A percentile compares a stretch with the other conserved stretches of the same genome.
phyloP scores from a whole-genome alignment of 805 yeast species.

The Wickerhamiella galacta region DNA sequence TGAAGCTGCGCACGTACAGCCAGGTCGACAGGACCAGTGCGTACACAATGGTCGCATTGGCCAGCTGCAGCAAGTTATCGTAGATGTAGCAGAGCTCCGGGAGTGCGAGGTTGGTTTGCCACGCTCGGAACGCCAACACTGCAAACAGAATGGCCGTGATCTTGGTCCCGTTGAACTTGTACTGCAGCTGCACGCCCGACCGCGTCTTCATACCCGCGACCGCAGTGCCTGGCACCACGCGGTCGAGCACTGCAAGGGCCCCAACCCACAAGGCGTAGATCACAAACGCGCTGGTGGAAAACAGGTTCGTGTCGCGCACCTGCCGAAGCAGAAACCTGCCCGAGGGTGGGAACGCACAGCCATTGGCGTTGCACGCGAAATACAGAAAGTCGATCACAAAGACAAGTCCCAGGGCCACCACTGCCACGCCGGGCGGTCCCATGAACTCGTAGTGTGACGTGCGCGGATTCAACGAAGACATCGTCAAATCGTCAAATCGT shows the following conservation, averaged over 20 bases:
- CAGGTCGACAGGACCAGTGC: slow-evolving; percentile 45
- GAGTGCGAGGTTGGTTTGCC: slow-evolving; percentile 33
- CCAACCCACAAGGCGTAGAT: slow-evolving; percentile 62
- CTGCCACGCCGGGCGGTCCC: slow-evolving; percentile 60
- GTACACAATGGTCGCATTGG: slow-evolving; percentile 44
- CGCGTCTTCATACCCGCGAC: slow-evolving; percentile 54
- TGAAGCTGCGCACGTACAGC: slow-evolving; percentile 52
- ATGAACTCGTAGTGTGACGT: slow-evolving; percentile 60
- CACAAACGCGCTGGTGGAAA: slow-evolving; percentile 32
- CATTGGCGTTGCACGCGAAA: slow-evolving; percentile 39
- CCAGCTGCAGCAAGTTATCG: slow-evolving; percentile 47
- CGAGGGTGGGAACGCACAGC: slow-evolving; percentile 18
- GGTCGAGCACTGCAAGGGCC: slow-evolving; percentile 44
- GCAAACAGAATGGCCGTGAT: slow-evolving; percentile 28
- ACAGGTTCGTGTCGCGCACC: slow-evolving; percentile 9
- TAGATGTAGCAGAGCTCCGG: slow-evolving; percentile 74
- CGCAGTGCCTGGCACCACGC: slow-evolving; percentile 45
- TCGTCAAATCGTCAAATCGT: background rate
- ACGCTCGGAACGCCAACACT: slow-evolving; percentile 35
- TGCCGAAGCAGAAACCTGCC: slow-evolving; percentile 8
- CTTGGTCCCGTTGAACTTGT: slow-evolving; percentile 68
- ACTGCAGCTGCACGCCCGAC: slow-evolving; percentile 53
- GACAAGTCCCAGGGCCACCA: slow-evolving; percentile 54
- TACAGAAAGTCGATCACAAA: slow-evolving; percentile 40
- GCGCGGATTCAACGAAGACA: slow-evolving; percentile 47